Conservation (phyloP, 176 grass and related monocot species). For the Oryza glaberrima region DNA sequence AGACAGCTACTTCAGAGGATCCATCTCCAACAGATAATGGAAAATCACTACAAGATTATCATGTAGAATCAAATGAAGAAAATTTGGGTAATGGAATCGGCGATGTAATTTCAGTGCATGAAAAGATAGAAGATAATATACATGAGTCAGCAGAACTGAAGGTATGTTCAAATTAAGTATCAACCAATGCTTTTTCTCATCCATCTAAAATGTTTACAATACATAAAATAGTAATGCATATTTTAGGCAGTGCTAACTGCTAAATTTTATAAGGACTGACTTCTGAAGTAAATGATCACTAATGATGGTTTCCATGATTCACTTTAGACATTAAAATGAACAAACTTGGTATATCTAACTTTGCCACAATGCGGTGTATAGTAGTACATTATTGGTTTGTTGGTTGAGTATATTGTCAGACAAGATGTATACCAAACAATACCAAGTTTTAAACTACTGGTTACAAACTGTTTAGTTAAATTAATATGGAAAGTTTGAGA, state of each 20-base stretch:
- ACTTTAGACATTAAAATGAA: not conserved
- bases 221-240: conserved; percentile 16
- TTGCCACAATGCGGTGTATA: not conserved
- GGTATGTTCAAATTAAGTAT: conserved; percentile 34
- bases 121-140: conserved; percentile 34
- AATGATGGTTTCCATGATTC: not conserved
- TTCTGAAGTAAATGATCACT: conserved; percentile 4
- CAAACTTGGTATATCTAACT: not conserved
- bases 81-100: conserved; percentile 24
- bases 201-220: conserved; percentile 2
- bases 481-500: conserved; percentile 4
- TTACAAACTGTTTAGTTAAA: conserved; percentile 26
- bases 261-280: conserved; percentile 12
- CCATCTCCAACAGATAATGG: conserved; percentile 39
- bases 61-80: conserved; percentile 23
- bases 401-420: conserved; percentile 5
- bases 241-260: not conserved
- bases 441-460: conserved; percentile 5
- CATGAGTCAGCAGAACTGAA: conserved; percentile 24
- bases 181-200: conserved; percentile 1
- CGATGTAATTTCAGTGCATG: conserved; percentile 2
- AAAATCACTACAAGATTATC: conserved; percentile 11
- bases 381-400: conserved; percentile 3
- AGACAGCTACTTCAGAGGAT: conserved; percentile 16
- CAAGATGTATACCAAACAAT: conserved; percentile 18